Conservation (phyloP, 2,329 filamentous ascomycete species). For the Leptographium lundbergii region DNA sequence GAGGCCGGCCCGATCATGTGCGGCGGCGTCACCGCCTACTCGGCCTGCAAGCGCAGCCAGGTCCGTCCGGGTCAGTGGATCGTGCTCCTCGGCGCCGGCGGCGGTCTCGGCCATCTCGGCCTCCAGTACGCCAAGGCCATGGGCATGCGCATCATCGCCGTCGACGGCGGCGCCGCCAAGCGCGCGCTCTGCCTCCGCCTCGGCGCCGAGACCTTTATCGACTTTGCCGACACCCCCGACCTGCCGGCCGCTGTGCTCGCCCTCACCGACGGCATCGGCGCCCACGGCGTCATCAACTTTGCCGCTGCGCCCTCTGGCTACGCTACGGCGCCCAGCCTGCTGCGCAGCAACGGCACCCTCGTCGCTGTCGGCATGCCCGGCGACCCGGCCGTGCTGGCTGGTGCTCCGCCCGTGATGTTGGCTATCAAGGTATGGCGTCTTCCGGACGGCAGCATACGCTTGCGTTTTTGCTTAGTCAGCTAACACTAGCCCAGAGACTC, state of each 20-base stretch:
- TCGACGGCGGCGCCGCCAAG: conserved; percentile 9
- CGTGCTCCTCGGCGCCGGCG: conserved; percentile 21
- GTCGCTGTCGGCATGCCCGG: conserved; percentile 83
- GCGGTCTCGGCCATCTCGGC: conserved; percentile 12
- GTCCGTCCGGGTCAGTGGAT: conserved; percentile 9
- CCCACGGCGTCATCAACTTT: conserved; percentile 76
- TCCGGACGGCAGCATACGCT: not conserved
- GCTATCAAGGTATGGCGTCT: conserved; percentile 3
- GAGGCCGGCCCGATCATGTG: conserved; percentile 15
- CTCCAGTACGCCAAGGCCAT: conserved; percentile 11
- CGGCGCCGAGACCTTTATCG: conserved; percentile 11
- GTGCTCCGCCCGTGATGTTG: conserved; percentile 6
- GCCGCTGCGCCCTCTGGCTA: conserved; percentile 84
- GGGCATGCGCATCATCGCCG: conserved; percentile 10
- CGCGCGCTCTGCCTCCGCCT: conserved; percentile 4
- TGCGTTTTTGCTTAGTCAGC: not conserved
- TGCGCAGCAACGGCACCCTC: conserved; percentile 67
- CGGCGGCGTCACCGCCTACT: conserved; percentile 11
- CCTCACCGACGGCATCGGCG: conserved; percentile 69
- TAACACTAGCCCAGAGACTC: conserved; percentile 1
- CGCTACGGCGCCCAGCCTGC: conserved; percentile 81
- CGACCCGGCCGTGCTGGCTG: conserved; percentile 32
- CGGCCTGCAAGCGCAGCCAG: conserved; percentile 7
- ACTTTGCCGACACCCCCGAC: conserved; percentile 72
- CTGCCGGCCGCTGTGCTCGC: conserved; percentile 40